Percentiles rank a stretch among this genome's conserved stretches.
Conservation (phyloP, 2,329 filamentous ascomycete species). For the Xylariales sp. region DNA sequence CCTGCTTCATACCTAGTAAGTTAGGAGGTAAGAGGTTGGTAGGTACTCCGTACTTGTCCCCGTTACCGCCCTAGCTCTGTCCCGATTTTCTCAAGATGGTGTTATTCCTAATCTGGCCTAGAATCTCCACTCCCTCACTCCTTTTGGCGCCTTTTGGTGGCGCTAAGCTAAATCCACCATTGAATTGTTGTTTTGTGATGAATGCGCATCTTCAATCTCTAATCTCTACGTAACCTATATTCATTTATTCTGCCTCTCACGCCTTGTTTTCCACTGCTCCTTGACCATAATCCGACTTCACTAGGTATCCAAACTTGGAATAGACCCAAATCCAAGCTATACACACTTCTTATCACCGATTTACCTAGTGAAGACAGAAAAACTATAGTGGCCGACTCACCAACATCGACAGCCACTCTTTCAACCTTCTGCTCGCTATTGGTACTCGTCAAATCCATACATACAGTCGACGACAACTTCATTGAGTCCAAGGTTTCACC, state of each 20-base stretch:
- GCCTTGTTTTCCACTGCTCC: neutral
- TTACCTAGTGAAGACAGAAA: neutral
- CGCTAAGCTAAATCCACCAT: neutral
- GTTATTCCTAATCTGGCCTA: conserved; percentile 13
- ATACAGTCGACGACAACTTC: neutral
- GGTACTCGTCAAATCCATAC: neutral
- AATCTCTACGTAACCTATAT: neutral
- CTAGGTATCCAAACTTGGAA: neutral
- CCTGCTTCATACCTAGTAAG: too few relatives aligned
- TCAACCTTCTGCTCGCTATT: neutral
- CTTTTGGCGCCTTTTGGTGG: neutral
- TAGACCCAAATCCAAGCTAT: neutral
- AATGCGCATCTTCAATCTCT: conserved; percentile 22
- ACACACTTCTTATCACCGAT: neutral
- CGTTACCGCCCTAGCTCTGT: neutral
- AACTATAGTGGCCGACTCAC: neutral
- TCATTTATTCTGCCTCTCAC: neutral
- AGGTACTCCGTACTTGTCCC: too few relatives aligned
- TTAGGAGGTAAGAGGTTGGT: too few relatives aligned
- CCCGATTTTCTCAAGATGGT: conserved; percentile 9
- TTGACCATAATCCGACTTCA: neutral
- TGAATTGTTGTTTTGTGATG: conserved; percentile 23
- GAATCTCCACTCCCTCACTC: neutral
- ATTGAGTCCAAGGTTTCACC: neutral
- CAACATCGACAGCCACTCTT: neutral